Conservation (phyloP, 805 yeast species). For the Candida qinlingensis region DNA sequence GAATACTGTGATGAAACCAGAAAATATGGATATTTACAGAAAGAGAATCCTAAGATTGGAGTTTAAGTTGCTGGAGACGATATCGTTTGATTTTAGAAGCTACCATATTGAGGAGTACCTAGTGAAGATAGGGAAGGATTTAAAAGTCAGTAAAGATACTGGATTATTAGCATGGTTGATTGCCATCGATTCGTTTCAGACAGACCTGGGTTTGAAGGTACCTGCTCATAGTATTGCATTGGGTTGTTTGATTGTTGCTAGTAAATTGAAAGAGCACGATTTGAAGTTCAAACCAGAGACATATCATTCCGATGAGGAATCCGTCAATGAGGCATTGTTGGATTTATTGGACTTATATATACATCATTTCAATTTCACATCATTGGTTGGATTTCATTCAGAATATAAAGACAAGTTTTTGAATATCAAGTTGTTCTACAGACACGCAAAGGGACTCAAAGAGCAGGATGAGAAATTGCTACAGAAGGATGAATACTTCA, state of each 20-base stretch:
- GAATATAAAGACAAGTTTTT: slow-evolving; percentile 31
- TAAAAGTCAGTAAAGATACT: slow-evolving; percentile 39
- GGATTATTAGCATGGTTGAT: slow-evolving; percentile 68
- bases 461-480: slow-evolving; percentile 26
- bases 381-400: slow-evolving; percentile 38
- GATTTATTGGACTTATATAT: slow-evolving; percentile 58
- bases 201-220: slow-evolving; percentile 60
- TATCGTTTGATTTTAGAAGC: slow-evolving; percentile 74
- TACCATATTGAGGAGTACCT: slow-evolving; percentile 63
- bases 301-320: slow-evolving; percentile 16
- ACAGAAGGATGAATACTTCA: slow-evolving; percentile 40
- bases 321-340: slow-evolving; percentile 43
- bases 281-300: slow-evolving; percentile 15
- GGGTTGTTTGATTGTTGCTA: slow-evolving; percentile 58
- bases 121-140: slow-evolving; percentile 52
- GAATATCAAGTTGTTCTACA: slow-evolving; percentile 41
- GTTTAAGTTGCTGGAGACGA: slow-evolving; percentile 66
- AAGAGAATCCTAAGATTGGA: slow-evolving; percentile 57
- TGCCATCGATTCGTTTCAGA: slow-evolving; percentile 64
- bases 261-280: slow-evolving; percentile 36
- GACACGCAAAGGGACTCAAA: slow-evolving; percentile 28
- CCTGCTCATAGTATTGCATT: slow-evolving; percentile 77
- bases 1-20: slow-evolving; percentile 23
- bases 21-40: slow-evolving; percentile 47
- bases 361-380: slow-evolving; percentile 47